These are phyloP conservation scores for Cadophora luteo-olivacea DNA, from an alignment of 2,329 filamentous ascomycete genomes.

Conservation along the genomic window DNA sequence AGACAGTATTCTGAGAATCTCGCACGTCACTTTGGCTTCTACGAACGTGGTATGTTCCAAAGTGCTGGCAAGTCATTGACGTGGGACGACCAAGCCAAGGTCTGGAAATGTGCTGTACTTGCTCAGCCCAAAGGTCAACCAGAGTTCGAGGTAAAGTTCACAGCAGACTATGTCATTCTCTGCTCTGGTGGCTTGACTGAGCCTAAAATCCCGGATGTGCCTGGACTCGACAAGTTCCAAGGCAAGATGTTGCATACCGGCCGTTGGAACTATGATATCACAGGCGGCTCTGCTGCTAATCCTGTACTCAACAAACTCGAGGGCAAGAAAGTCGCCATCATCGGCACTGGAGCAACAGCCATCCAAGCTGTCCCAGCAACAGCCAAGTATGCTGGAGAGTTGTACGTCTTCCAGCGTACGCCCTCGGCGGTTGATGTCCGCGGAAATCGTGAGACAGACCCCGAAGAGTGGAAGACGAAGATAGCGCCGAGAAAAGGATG, in stretches of 20 bases:
- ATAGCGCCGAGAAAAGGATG: conserved; percentile 50
- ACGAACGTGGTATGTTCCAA: conserved; percentile 51
- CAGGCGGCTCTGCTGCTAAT: conserved; percentile 46
- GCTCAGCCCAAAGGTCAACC: conserved; percentile 21
- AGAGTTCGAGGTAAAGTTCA: conserved; percentile 18
- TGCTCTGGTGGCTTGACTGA: conserved; percentile 51
- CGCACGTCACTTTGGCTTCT: conserved; percentile 51
- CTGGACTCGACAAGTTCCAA: conserved; percentile 47
- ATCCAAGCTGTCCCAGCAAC: conserved; percentile 47
- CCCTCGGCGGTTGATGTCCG: conserved; percentile 52
- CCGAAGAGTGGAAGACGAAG: conserved; percentile 47
- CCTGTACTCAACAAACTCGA: conserved; percentile 45
- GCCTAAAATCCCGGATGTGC: conserved; percentile 53
- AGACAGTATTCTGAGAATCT: conserved; percentile 54
- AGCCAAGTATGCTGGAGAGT: conserved; percentile 54
- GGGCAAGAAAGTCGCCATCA: conserved; percentile 39
- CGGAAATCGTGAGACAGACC: conserved; percentile 50
- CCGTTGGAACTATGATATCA: conserved; percentile 52
- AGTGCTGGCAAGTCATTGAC: conserved; percentile 49
- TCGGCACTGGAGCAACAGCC: conserved; percentile 41
- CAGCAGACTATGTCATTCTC: conserved; percentile 46
- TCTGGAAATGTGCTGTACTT: conserved; percentile 41
- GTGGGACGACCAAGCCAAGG: conserved; percentile 53
- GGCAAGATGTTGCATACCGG: conserved; percentile 52
- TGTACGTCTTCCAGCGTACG: conserved; percentile 64